Base-by-base conservation (phyloP, 129 eudicot species). In the Lactuca sativa region DNA sequence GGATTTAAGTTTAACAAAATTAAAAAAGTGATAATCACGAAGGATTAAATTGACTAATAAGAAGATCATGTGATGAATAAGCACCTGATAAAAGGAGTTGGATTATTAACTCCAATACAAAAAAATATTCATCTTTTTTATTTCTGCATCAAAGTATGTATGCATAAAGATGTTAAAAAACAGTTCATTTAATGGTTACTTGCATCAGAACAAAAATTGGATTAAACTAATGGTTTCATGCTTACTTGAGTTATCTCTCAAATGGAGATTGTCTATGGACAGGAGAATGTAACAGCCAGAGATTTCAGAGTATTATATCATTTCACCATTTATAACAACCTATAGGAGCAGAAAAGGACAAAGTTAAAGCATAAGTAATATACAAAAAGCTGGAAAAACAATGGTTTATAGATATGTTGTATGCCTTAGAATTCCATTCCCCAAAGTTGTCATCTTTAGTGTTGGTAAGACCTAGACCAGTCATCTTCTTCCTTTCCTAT, bases 391-490 rank as follows among this genome's bases (percentile, higher is more conserved):
- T 54, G 15, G 55, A 21, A 55, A 52, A 58, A 34, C 47, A 30
- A 32, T 5, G 16, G 13, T 51, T 7, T 4, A 4, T 4, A 11
- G 8, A 11, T 13, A 34, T 34, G 5, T 21, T 8, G 9, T 47
- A 47, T 78, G 85, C 96, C 96, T 88, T 89, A 54, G 96, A 88
- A 66, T 88, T 85, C 96, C 96, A 88, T 71, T 85, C 96, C 52
- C 96, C 91, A 63, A 88, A 88, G 72, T 88, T 88, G 0, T 81
- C 96, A 59, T 88, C 91, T 75, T 88, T 88, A 59, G 86, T 88
- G 53, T 62, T 25, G 34, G 91, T 70, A 31, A 85, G 82, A 40
- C 96, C 87, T 3, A 88, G 81, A 56, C 91, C 91, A 7, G 96
- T 88, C 84, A 56, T 64, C 40, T 69, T 69, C 52, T 69, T 69